Base-by-base conservation (phyloP, 1,139 yeast genomes). In the Candida pseudoviswanathii region DNA sequence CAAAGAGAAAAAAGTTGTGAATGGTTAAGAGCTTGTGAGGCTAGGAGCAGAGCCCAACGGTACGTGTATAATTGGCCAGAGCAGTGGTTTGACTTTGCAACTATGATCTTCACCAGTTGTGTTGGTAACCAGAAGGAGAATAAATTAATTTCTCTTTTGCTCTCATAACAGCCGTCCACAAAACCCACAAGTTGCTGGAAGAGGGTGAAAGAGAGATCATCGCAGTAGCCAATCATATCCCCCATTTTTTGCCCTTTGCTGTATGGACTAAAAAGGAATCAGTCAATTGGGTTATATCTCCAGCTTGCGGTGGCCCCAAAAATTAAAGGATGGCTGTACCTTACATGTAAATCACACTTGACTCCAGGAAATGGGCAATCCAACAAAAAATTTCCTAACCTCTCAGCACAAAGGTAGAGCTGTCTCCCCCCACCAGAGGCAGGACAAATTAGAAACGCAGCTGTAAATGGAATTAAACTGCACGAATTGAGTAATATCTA, bases 391-490 rank as follows among this genome's bases (percentile, higher is more conserved):
- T 16, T 16, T 16, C 16, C 16, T 16, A 16, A 16, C 16, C 16
- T 16, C 16, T 16, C 16, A 16, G 16, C 16, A 16, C 16, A 16
- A 16, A 16, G 16, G 16, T 16, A 16, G 16, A 16, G 16, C 16
- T 16, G 16, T 16, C 16, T 16, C 16, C 16, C 16, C 16, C 16
- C 16, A 16, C 16, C 16, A 16, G 16, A 16, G 16, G 16, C 16
- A 16, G 16, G 16, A 16, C 16, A 16, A 16, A 16, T 16, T 16
- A 16, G 16, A 16, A 16, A 16, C 16, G 16, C 16, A 7, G n/a
- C 41, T 37, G 22, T 37, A 37, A 37, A 37, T 4, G 30, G 41
- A 25, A 25, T 37, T 37, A 37, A 25, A 37, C 11, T 37, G 41
- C 9, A 37, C 41, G 10, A 37, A 37, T 37, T 25, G 21, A 37